Conservation (phyloP, 306 rosid species). For the Lagenaria siceraria region DNA sequence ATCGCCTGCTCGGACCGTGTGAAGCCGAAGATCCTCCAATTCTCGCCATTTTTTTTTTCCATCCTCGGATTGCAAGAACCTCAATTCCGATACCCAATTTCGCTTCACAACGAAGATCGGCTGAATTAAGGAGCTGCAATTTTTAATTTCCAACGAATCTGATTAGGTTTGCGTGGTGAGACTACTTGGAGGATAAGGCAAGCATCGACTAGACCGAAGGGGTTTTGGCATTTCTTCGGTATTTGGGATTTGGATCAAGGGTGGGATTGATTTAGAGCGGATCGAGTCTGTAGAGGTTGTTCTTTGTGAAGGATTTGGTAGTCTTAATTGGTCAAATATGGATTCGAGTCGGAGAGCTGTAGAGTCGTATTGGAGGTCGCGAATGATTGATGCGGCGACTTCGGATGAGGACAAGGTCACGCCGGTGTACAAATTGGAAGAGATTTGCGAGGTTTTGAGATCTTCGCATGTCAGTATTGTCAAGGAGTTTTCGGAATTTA, state of each 20-base stretch:
- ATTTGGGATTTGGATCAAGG: constrained; percentile 1
- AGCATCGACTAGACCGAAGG: not conserved
- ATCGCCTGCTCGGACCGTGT: not conserved
- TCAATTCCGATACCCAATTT: not conserved
- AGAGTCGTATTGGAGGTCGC: constrained; percentile 89
- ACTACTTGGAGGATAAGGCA: not conserved
- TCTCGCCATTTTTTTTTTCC: not conserved
- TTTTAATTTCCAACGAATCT: not conserved
- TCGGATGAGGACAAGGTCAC: constrained; percentile 90
- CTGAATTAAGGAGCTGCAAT: not conserved
- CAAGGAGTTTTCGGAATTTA: constrained; percentile 76
- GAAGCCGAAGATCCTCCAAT: not conserved
- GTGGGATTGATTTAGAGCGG: not conserved
- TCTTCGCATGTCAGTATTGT: constrained; percentile 85
- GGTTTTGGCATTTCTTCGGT: not conserved
- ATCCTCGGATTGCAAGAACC: not conserved
- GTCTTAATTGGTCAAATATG: constrained; percentile 31
- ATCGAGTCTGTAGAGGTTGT: constrained; percentile 13
- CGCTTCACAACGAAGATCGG: not conserved
- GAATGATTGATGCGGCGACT: constrained; percentile 78
- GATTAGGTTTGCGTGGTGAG: not conserved
- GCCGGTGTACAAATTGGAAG: constrained; percentile 86
- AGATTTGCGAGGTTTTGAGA: constrained; percentile 67
- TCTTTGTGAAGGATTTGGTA: constrained; percentile 10
- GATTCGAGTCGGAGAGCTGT: constrained; percentile 97